A percentile compares a stretch with the other conserved stretches of the same genome.
phyloP scores from a whole-genome alignment of 805 yeast genomes.

The Nakazawaea holstii region DNA sequence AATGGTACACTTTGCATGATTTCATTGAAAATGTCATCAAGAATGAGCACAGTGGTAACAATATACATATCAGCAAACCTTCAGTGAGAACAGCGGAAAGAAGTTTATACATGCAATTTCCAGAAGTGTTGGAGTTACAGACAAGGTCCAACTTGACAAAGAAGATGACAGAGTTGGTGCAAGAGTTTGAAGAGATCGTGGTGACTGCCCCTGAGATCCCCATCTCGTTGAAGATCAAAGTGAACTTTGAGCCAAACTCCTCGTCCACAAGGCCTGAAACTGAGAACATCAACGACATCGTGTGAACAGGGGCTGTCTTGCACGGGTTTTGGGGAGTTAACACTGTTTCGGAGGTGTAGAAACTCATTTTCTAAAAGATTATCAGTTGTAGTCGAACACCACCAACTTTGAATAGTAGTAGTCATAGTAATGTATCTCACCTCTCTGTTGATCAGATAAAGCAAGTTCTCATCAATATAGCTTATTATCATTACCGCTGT shows the following conservation, averaged over 20 bases:
- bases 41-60: constrained; percentile 21
- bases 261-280: constrained; percentile 31
- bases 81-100: constrained; percentile 36
- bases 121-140: constrained; percentile 37
- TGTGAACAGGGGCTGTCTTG: background rate
- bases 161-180: constrained; percentile 31
- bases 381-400: too few species aligned
- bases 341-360: too few species aligned
- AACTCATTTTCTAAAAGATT: too few species aligned
- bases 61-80: constrained; percentile 32
- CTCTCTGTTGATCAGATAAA: too few species aligned
- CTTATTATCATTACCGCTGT: too few species aligned
- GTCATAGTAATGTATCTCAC: too few species aligned
- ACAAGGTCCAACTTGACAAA: constrained; percentile 39
- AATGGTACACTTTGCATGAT: constrained; percentile 29
- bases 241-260: constrained; percentile 8
- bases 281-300: constrained; percentile 19
- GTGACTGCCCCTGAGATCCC: constrained; percentile 51
- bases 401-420: too few species aligned
- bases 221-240: constrained; percentile 25
- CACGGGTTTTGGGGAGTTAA: constrained; percentile 1
- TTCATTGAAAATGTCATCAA: constrained; percentile 35
- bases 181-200: constrained; percentile 38
- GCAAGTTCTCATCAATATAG: too few species aligned
- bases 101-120: constrained; percentile 41